Base-by-base conservation (phyloP, 768 basidiomycete genomes). In the Trametes gibbosa region DNA sequence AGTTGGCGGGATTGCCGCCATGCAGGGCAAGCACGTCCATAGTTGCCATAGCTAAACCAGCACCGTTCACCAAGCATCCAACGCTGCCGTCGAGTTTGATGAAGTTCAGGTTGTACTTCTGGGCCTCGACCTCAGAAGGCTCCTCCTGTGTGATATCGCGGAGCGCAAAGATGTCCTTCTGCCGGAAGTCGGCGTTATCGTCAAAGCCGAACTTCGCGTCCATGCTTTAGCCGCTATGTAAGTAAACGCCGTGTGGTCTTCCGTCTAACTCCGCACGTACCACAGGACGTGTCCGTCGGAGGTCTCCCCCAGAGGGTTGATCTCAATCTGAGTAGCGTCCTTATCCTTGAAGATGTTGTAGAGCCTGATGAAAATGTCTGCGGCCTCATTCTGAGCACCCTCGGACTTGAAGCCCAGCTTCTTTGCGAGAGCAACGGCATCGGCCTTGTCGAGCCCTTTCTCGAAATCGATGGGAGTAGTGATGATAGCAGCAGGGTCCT, bases 171-270 rank as follows among this genome's bases (percentile, higher is more conserved):
- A 98, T 72, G 66, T 96, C 94, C 68, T 85, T 75, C 71, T 99
- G 97, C 61, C 97, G 89, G 84, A 99, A 99, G 70, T 95, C 94
- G 37, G 97, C 97, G 70, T 99, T 98, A 73, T 99, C 97, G 68
- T 99, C 97, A 68, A 99, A 99, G n/a, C 95, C 94, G 62, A 98
- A 93, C 75, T 99, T 99, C 72, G 97, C 97, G 74, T 99, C 97
- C 97, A 99, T 98, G 79, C 95, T 96, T 64, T 13, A 61, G 29
- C 29, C 29, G 29, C 29, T 5, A 32, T 32, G 29, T 32, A 4
- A 32, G 29, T 32, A 32, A 32, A 32, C 29, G 29, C 29, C 29
- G 29, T 32, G 29, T 10, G 29, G 5, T 32, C 29, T 32, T 32
- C 29, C 29, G 29, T 5, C 29, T 32, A 32, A 5, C 29, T 32